phyloP scores from a whole-genome alignment of 1,284 basidiomycete species.

The Cutaneotrichosporon arboriforme region DNA sequence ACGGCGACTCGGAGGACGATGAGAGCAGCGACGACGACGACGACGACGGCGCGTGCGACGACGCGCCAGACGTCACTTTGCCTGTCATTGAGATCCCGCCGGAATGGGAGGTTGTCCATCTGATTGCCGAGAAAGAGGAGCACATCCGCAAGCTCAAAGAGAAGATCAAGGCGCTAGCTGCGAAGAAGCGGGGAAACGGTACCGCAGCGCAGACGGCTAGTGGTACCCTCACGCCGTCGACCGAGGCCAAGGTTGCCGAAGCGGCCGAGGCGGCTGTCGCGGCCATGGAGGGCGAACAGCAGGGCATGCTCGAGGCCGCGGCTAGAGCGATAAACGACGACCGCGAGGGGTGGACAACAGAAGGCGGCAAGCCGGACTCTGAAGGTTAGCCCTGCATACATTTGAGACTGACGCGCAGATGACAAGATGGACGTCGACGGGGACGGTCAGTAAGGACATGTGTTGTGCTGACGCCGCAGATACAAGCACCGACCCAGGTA shows the following conservation, averaged over 20 bases:
- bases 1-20: conserved; percentile 22
- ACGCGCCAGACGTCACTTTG: not conserved
- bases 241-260: not conserved
- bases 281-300: not conserved
- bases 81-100: conserved; percentile 12
- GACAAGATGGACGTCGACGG: not conserved
- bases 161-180: conserved; percentile 30
- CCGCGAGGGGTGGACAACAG: not conserved
- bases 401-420: not conserved
- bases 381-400: not conserved
- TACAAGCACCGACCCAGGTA: not conserved
- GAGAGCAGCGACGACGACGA: conserved; percentile 17
- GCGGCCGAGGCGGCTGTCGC: not conserved
- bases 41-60: conserved; percentile 16
- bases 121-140: conserved; percentile 32
- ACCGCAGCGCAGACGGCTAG: conserved; percentile 1
- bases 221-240: conserved; percentile 6
- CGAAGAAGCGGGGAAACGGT: conserved; percentile 13
- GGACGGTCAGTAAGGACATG: not conserved
- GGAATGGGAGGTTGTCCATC: conserved; percentile 2
- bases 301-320: conserved; percentile 4
- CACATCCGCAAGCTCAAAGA: conserved; percentile 33
- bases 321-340: conserved; percentile 7
- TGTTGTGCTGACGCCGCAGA: not conserved
- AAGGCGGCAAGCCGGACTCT: conserved; percentile 8